phyloP scores from a whole-genome alignment of 192 early-diverging fungal species.

The Rhizoclosmatium globosum region DNA sequence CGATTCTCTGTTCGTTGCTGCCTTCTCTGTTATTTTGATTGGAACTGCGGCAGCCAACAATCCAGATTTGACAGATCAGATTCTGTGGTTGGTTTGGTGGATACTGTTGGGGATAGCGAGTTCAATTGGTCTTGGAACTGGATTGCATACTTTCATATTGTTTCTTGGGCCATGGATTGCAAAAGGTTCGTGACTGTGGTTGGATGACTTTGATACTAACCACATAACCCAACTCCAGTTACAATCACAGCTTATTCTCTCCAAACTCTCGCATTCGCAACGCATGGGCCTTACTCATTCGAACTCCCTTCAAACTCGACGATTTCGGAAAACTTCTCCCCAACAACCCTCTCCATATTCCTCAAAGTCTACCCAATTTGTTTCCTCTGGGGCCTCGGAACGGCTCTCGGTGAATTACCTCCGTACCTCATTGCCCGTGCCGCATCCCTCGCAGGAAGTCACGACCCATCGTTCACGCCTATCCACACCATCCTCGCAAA shows the following conservation, averaged over 20 bases:
- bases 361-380: conserved; percentile 77
- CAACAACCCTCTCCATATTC: conserved; percentile 71
- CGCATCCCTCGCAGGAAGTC: conserved; percentile 52
- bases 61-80: background rate
- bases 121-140: conserved; percentile 92
- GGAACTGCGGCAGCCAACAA: too few relatives aligned
- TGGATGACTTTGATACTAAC: too few relatives aligned
- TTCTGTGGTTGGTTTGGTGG: conserved; percentile 94
- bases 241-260: conserved; percentile 89
- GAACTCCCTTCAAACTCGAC: background rate
- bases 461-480: conserved; percentile 32
- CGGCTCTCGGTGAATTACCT: conserved; percentile 85
- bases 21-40: too few relatives aligned
- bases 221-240: conserved; percentile 44
- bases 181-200: conserved; percentile 38
- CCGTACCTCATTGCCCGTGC: conserved; percentile 95
- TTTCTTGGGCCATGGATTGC: conserved; percentile 94
- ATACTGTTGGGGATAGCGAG: conserved; percentile 84
- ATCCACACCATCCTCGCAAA: conserved; percentile 50
- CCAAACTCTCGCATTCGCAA: conserved; percentile 72
- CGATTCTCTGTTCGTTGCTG: too few relatives aligned
- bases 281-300: conserved; percentile 70
- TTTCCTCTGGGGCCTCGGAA: conserved; percentile 94
- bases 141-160: conserved; percentile 93
- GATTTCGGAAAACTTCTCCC: background rate